Conservation (phyloP, 1,284 basidiomycete genomes). For the Cryptococcus wingfieldii region DNA sequence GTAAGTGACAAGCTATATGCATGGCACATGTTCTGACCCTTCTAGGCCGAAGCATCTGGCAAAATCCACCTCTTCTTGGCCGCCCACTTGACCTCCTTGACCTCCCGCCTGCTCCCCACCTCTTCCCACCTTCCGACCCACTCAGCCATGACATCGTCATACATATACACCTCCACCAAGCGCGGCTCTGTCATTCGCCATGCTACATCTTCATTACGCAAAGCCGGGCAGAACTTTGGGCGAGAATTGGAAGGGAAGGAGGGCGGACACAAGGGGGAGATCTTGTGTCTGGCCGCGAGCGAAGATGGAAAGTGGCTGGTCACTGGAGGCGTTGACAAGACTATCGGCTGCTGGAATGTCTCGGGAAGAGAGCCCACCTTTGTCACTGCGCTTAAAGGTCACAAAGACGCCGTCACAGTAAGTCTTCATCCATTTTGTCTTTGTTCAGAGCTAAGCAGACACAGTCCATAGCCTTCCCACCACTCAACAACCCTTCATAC, state of each 20-base stretch:
- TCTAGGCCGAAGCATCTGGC: conserved; percentile 45
- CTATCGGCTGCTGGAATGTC: conserved; percentile 78
- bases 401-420: conserved; percentile 81
- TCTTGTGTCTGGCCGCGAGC: conserved; percentile 76
- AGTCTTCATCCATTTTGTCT: conserved; percentile 39
- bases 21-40: neutral
- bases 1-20: conserved; percentile 42
- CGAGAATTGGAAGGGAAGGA: conserved; percentile 51
- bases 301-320: conserved; percentile 79
- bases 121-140: conserved; percentile 29
- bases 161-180: conserved; percentile 77
- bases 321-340: conserved; percentile 78
- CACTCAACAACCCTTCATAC: conserved; percentile 59
- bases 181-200: conserved; percentile 80
- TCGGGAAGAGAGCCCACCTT: conserved; percentile 60
- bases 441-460: neutral
- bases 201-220: conserved; percentile 56
- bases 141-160: conserved; percentile 26
- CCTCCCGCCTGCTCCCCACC: conserved; percentile 28
- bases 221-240: conserved; percentile 46
- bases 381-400: conserved; percentile 73
- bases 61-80: conserved; percentile 41
- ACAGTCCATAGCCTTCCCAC: conserved; percentile 73
- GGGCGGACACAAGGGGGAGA: conserved; percentile 79
- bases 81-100: conserved; percentile 7